phyloP scores from a whole-genome alignment of 2,329 filamentous ascomycete species.

The Saccharata proteae region DNA sequence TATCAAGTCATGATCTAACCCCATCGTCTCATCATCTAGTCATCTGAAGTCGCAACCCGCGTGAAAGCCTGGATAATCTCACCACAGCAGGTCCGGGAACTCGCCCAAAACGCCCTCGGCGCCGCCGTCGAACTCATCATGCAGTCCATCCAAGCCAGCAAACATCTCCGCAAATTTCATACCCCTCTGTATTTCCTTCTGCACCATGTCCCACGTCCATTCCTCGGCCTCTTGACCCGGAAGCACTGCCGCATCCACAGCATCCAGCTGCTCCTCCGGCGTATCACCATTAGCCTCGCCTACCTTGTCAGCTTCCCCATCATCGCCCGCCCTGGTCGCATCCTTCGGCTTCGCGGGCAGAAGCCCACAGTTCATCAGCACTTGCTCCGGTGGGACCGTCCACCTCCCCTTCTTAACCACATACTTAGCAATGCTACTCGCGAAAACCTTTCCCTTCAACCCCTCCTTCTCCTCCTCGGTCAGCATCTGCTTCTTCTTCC shows the following conservation, averaged over 20 bases:
- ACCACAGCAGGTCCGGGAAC: constrained; percentile 25
- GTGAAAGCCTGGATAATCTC: too few species aligned
- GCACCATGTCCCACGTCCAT: constrained; percentile 51
- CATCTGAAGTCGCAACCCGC: too few species aligned
- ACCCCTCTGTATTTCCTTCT: constrained; percentile 44
- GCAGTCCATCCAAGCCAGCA: constrained; percentile 40
- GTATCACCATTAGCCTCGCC: constrained; percentile 1
- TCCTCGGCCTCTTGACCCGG: constrained; percentile 24
- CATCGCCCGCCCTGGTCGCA: constrained; percentile 20
- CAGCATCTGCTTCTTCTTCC: constrained; percentile 12
- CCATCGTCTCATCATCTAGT: too few species aligned
- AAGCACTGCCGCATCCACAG: constrained; percentile 13
- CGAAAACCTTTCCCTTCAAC: constrained; percentile 33
- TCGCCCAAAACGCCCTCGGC: constrained; percentile 31
- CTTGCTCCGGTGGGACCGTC: constrained; percentile 70
- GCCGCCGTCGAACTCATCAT: constrained; percentile 37
- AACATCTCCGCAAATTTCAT: constrained; percentile 44
- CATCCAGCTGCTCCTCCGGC: constrained; percentile 2
- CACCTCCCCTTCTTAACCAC: constrained; percentile 48
- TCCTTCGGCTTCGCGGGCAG: constrained; percentile 62
- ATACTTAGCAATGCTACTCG: constrained; percentile 38
- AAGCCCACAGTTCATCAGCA: constrained; percentile 59
- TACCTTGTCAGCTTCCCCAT: constrained; percentile 7
- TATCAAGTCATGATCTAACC: too few species aligned
- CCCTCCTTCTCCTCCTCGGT: constrained; percentile 18